Base-by-base conservation (phyloP, 1,284 basidiomycete genomes). In the Microbotryomycetes sp. region DNA sequence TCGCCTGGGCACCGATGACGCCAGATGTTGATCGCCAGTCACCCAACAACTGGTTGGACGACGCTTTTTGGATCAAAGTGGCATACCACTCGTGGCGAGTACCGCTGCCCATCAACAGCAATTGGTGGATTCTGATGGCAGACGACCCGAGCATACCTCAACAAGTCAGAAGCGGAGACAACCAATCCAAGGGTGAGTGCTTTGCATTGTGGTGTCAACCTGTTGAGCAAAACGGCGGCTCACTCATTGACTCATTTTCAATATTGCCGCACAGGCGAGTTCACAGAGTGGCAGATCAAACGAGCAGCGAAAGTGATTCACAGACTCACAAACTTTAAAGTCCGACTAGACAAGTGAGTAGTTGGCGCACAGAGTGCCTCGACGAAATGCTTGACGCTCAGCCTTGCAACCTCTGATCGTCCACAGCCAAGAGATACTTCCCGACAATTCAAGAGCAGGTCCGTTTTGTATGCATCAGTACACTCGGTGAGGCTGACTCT, bases 121-220 rank as follows among this genome's bases (percentile, higher is more conserved):
- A 97, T 74, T 97, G 93, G 93, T 97, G 93, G 93, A 80, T 97
- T 49, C 81, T 90, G n/a, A 89, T 93, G 74, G 75, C 77, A 42
- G 75, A 79, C 49, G 82, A 84, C 73, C 70, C 76, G 16, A 73
- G 71, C 61, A 78, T 81, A 57, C 79, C 81, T 62, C 6, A 67
- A 61, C 52, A 64, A 62, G 25, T 72, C 46, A 56, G 70, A 59
- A 59, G 52, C 19, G 36, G 36, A 9, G 53, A 62, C 16, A 56
- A 64, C 6, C 66, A 65, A 3, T 25, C 68, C 60, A 58, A 64
- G 26, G 61, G 75, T 70, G 31, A 15, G 61, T 48, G 6, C 3
- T 7, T 3, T 6, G 0, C 19, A 4, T 51, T 46, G 1, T 28
- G n/a, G n/a, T n/a, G n/a, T n/a, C n/a, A n/a, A n/a, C n/a, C n/a